Base-by-base conservation (phyloP, 2,329 filamentous ascomycete species). In the Colletotrichum lupini region DNA sequence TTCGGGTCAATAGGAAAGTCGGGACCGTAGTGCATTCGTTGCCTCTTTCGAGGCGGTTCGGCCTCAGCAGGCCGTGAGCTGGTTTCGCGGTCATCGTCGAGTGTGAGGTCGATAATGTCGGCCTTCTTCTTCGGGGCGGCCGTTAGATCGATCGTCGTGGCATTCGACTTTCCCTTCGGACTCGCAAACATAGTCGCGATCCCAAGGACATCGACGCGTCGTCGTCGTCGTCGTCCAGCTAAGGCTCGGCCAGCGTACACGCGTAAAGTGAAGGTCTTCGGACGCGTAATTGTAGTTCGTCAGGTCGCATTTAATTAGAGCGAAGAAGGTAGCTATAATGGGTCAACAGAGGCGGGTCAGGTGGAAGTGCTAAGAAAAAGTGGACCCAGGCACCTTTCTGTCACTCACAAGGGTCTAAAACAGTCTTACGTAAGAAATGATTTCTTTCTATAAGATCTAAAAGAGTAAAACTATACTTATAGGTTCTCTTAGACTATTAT, bases 11-110 rank as follows among this genome's bases (percentile, higher is more conserved):
- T 53, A 58, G 60, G 53, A 57, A 7, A 42, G 14, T 42, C 16
- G 37, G 37, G 37, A 14, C 67, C 75, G 28, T 76, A 49, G 6
- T 76, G 76, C 4, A 82, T 76, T 65, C 81, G 79, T 67, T 78
- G 77, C 49, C 78, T 77, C 75, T 83, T 83, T 7, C 72, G 65
- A 7, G 79, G 78, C 60, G 82, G 80, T 63, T 78, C 79, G 24
- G 61, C 19, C 24, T 24, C 35, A 42, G 59, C 28, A 49, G 12
- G 30, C 8, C 55, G 65, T 22, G 74, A 66, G 28, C 61, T 71
- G 37, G 37, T 16, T 14, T 19, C 37, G 37, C 14, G 14, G 42
- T 78, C 78, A 53, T 69, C 75, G 8, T 68, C 11, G 9, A 16
- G 46, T 5, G 78, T 78, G 9, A 80, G 76, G 76, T 82, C 79